Evolutionary conservation across 768 basidiomycete genomes (phyloP), one percentile per base, ranked within the genome.

Genomic region (Termitomyces sp.): DNA sequence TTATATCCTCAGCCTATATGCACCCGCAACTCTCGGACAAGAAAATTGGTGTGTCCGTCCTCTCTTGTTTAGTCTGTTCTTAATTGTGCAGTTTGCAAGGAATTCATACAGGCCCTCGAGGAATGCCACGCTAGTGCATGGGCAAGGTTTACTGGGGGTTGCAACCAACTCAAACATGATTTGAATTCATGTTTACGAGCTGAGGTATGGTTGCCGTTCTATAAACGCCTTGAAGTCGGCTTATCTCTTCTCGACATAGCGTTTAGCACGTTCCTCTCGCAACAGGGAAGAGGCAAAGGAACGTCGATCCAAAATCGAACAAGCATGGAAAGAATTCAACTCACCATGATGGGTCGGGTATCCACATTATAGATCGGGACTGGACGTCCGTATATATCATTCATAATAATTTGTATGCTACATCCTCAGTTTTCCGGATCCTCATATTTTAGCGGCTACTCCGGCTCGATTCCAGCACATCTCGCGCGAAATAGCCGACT

Each of bases 81-180:
- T 61, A 44, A 56, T 43, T 15, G 56, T 36, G 23, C 52, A 91
- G 89, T 75, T 35, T 91, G 89, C 75, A 80, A 75, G 63, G 88
- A 89, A 16, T 85, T 91, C 64, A 88, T 91, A 52, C 72, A 89
- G 59, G 89, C 89, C 2, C 82, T 91, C 23, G 80, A 90, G 47
- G 71, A 77, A 44, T 91, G 89, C 64, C 89, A 91, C 63, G 65
- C 73, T 18, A 79, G 73, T 62, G 74, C 67, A 20, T 89, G 86
- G 85, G 76, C 78, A 23, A 81, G 82, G 58, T 77, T 86, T 57
- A 80, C 83, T 1, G 89, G 89, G 20, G 79, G 76, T 16, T 91
- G 89, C 66, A 91, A 91, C 63, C 71, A 64, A 54, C 75, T 78
- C 49, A 91, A 91, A 70, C 73, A 82, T 52, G 78, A 82, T 42